Evolutionary conservation across 257 asterid species (phyloP).

Genomic region (Primulina huaijiensis): DNA sequence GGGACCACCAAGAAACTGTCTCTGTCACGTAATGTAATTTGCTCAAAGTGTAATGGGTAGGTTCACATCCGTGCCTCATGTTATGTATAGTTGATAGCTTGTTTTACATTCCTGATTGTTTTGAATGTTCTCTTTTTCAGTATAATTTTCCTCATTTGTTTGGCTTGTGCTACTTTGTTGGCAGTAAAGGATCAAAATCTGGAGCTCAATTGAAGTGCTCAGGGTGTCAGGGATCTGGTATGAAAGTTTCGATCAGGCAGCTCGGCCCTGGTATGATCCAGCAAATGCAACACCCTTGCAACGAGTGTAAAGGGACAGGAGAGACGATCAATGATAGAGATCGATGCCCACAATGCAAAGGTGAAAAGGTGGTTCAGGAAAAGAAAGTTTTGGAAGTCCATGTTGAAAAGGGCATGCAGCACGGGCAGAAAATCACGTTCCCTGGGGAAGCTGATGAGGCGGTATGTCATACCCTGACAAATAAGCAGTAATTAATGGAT

Average conservation of each 20-base stretch:
- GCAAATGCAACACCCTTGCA: constrained; percentile 77
- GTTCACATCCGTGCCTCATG: constrained; percentile 16
- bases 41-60: constrained; percentile 69
- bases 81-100: neutral
- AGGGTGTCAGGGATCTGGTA: constrained; percentile 67
- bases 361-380: constrained; percentile 60
- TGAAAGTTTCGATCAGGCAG: constrained; percentile 65
- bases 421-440: constrained; percentile 64
- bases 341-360: constrained; percentile 65
- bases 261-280: constrained; percentile 69
- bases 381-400: constrained; percentile 68
- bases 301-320: constrained; percentile 67
- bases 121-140: no score
- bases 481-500: neutral
- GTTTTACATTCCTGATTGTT: neutral
- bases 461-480: constrained; percentile 56
- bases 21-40: constrained; percentile 56
- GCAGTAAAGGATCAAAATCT: constrained; percentile 69
- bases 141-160: neutral
- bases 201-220: constrained; percentile 61
- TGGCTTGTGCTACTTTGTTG: neutral
- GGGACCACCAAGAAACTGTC: constrained; percentile 68
- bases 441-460: constrained; percentile 87
- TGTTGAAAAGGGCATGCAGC: constrained; percentile 74
- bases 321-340: constrained; percentile 60